Conservation (phyloP, 768 basidiomycete genomes). For the Collybia nuda region DNA sequence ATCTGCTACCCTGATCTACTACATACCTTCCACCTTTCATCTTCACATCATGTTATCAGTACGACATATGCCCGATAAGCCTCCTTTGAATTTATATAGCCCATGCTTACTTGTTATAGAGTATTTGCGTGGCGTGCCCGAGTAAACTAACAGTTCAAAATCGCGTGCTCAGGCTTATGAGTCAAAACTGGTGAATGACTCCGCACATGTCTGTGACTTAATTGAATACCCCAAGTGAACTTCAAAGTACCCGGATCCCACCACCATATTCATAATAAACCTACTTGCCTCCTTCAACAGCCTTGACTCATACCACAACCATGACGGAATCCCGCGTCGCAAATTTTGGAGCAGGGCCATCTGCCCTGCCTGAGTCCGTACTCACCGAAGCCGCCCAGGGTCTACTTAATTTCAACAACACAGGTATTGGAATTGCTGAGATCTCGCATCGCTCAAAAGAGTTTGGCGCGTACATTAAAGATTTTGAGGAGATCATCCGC, state of each 20-base stretch:
- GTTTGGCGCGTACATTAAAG: slow-evolving; percentile 69
- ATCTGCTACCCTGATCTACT: too few relatives aligned
- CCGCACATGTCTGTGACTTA: not conserved
- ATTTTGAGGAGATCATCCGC: slow-evolving; percentile 67
- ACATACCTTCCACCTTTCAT: too few relatives aligned
- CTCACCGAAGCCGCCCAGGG: slow-evolving; percentile 80
- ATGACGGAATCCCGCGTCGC: slow-evolving; percentile 56
- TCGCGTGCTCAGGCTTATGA: slow-evolving; percentile 12
- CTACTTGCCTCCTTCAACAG: too few relatives aligned
- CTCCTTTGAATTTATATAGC: not conserved
- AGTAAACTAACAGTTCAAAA: not conserved
- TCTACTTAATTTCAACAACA: slow-evolving; percentile 86
- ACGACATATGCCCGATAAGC: not conserved
- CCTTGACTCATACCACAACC: slow-evolving; percentile 6
- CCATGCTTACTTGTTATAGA: not conserved
- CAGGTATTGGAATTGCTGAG: slow-evolving; percentile 95
- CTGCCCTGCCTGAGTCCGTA: slow-evolving; percentile 84
- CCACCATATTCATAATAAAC: slow-evolving; percentile 1
- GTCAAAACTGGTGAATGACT: slow-evolving; percentile 6
- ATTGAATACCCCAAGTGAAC: not conserved
- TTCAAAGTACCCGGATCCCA: slow-evolving; percentile 5
- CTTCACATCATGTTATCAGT: not conserved
- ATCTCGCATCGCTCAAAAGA: slow-evolving; percentile 94
- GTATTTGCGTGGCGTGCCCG: not conserved
- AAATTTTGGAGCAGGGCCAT: slow-evolving; percentile 96